Percentiles rank a stretch among this genome's conserved stretches.
These are phyloP conservation scores for Colletotrichum caudatum DNA, from an alignment of 2,329 filamentous ascomycete species.

Conservation along the genomic window DNA sequence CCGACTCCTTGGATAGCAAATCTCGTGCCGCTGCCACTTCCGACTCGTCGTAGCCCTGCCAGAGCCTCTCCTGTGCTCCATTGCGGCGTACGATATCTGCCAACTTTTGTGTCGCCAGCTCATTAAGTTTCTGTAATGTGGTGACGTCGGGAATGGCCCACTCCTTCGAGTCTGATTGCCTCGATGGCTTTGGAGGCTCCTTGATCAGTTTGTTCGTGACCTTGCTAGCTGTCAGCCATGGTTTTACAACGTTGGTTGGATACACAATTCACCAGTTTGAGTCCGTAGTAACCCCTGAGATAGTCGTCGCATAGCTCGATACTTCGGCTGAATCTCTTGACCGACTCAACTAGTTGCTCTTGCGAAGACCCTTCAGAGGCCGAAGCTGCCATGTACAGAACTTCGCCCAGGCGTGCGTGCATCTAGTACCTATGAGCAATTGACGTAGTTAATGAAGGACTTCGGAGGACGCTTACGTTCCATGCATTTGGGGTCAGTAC, in stretches of 20 bases:
- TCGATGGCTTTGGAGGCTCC: conserved; percentile 57
- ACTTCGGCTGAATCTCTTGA: conserved; percentile 89
- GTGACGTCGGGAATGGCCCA: conserved; percentile 66
- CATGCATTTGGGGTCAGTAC: conserved; percentile 91
- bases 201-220: conserved; percentile 64
- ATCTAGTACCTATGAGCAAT: conserved; percentile 65
- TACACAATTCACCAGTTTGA: conserved; percentile 75
- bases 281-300: conserved; percentile 89
- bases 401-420: conserved; percentile 87
- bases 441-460: neutral
- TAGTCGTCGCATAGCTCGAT: conserved; percentile 96
- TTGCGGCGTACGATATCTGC: conserved; percentile 79
- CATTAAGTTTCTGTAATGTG: conserved; percentile 76
- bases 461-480: conserved; percentile 74
- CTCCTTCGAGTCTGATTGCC: conserved; percentile 61
- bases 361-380: conserved; percentile 56
- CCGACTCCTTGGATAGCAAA: conserved; percentile 68
- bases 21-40: conserved; percentile 80
- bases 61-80: conserved; percentile 70
- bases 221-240: conserved; percentile 48
- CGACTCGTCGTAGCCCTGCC: conserved; percentile 78
- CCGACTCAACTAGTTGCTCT: conserved; percentile 74
- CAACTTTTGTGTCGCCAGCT: conserved; percentile 79
- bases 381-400: conserved; percentile 77
- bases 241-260: neutral